phyloP scores from a whole-genome alignment of 2,329 filamentous ascomycete species.

The Exserohilum rostratum region DNA sequence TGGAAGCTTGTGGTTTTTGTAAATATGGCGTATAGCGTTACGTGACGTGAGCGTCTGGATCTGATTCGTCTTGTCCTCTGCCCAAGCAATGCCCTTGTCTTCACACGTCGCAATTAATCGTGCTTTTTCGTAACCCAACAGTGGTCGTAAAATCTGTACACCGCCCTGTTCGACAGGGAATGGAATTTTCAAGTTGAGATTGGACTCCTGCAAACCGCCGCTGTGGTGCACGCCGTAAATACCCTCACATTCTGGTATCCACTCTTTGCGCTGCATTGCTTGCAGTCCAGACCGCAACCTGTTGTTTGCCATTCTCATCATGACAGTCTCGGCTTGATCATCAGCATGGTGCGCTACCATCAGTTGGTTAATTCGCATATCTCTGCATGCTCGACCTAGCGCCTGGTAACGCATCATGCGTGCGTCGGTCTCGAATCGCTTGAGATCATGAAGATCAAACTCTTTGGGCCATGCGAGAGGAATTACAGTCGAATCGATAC shows the following conservation, averaged over 20 bases:
- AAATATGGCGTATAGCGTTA: constrained; percentile 78
- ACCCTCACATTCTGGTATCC: constrained; percentile 84
- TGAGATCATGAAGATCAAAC: constrained; percentile 51
- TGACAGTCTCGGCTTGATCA: constrained; percentile 87
- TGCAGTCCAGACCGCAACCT: constrained; percentile 73
- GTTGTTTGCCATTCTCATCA: constrained; percentile 75
- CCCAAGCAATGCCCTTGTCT: constrained; percentile 71
- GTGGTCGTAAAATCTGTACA: constrained; percentile 69
- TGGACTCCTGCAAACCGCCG: constrained; percentile 21
- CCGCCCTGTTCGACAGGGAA: constrained; percentile 66
- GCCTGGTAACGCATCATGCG: constrained; percentile 74
- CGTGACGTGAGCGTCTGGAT: constrained; percentile 77
- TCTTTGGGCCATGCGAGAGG: constrained; percentile 49
- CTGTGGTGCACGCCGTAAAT: constrained; percentile 69
- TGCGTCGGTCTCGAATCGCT: constrained; percentile 78
- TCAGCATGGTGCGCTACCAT: constrained; percentile 87
- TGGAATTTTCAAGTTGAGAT: constrained; percentile 31
- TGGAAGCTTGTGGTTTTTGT: constrained; percentile 66
- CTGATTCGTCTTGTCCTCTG: constrained; percentile 83
- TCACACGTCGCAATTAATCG: constrained; percentile 77
- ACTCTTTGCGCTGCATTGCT: constrained; percentile 68
- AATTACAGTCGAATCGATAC: constrained; percentile 39
- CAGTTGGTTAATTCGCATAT: constrained; percentile 62
- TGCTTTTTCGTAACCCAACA: constrained; percentile 74
- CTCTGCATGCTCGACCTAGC: constrained; percentile 67